A percentile compares a stretch with the other conserved stretches of the same genome.
These are phyloP conservation scores for Alternaria brassicae DNA, from an alignment of 2,329 filamentous ascomycete species.

Conservation along the genomic window DNA sequence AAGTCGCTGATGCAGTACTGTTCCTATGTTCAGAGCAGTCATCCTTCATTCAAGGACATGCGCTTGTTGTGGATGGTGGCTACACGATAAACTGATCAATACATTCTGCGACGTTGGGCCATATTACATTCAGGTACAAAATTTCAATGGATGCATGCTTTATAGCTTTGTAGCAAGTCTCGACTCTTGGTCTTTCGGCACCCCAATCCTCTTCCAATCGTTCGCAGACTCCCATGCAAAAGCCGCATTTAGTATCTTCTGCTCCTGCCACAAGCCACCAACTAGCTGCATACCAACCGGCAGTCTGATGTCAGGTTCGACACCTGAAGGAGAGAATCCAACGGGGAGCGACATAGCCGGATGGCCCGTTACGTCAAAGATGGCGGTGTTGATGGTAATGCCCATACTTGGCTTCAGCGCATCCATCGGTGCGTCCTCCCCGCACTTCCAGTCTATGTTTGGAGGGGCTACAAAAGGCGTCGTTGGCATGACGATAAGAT, in stretches of 20 bases:
- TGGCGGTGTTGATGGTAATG: slow-evolving; percentile 38
- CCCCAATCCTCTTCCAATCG: slow-evolving; percentile 32
- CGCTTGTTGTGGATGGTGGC: slow-evolving; percentile 57
- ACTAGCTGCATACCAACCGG: slow-evolving; percentile 53
- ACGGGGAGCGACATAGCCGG: slow-evolving; percentile 41
- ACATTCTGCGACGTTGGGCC: not conserved
- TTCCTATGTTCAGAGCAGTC: slow-evolving; percentile 62
- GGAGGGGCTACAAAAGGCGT: slow-evolving; percentile 35
- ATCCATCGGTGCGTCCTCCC: slow-evolving; percentile 39
- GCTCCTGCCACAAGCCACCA: slow-evolving; percentile 48
- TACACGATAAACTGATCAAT: slow-evolving; percentile 38
- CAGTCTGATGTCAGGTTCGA: slow-evolving; percentile 34
- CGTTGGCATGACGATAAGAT: slow-evolving; percentile 54
- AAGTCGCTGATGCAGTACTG: slow-evolving; percentile 62
- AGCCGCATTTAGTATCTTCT: slow-evolving; percentile 37
- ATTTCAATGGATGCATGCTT: not conserved
- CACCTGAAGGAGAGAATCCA: slow-evolving; percentile 32
- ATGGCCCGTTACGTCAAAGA: slow-evolving; percentile 43
- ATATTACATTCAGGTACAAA: not conserved
- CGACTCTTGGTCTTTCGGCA: not conserved
- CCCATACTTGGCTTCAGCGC: slow-evolving; percentile 41
- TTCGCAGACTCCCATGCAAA: slow-evolving; percentile 40
- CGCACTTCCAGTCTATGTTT: slow-evolving; percentile 34
- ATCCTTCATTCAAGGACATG: slow-evolving; percentile 61
- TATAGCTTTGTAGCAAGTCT: slow-evolving; percentile 24